Percentiles rank a stretch among this genome's conserved stretches.
Conservation (phyloP, 306 rosid genomes). For the Mucuna pruriens region DNA sequence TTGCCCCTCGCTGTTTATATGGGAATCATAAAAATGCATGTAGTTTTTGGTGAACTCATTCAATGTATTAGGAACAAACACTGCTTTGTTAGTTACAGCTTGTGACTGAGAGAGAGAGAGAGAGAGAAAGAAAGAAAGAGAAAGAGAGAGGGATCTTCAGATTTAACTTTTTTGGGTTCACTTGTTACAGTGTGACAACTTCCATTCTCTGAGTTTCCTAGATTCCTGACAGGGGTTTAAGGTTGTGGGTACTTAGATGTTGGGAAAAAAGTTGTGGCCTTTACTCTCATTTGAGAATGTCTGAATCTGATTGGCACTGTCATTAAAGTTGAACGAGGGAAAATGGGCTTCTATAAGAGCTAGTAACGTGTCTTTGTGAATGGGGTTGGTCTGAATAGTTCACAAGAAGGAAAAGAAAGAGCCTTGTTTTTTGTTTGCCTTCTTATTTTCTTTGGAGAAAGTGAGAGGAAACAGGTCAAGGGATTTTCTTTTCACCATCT, state of each 20-base stretch:
- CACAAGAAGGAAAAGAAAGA: constrained; percentile 17
- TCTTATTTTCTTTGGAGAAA: not conserved
- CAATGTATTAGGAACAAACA: constrained; percentile 31
- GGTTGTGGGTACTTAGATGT: constrained; percentile 21
- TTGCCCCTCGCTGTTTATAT: not conserved
- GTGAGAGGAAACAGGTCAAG: constrained; percentile 11
- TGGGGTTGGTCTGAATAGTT: constrained; percentile 35
- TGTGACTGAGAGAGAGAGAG: not conserved
- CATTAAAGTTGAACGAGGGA: constrained; percentile 11
- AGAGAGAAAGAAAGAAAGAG: not conserved
- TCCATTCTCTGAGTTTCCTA: constrained; percentile 35
- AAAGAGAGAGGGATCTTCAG: constrained; percentile 26
- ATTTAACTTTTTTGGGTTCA: constrained; percentile 30
- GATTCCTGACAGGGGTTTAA: constrained; percentile 42
- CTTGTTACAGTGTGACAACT: constrained; percentile 17
- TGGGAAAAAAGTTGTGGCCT: constrained; percentile 36
- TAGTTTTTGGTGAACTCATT: constrained; percentile 45
- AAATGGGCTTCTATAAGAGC: not conserved
- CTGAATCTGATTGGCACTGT: constrained; percentile 29
- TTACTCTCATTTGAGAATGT: constrained; percentile 36
- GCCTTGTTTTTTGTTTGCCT: not conserved
- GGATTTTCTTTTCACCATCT: not conserved
- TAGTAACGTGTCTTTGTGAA: not conserved
- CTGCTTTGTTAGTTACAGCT: not conserved
- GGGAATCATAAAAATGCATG: constrained; percentile 21